A percentile compares a stretch with the other conserved stretches of the same genome.
These are phyloP conservation scores for Boletus tylopilopsis DNA, from an alignment of 768 basidiomycete genomes.

Conservation along the genomic window DNA sequence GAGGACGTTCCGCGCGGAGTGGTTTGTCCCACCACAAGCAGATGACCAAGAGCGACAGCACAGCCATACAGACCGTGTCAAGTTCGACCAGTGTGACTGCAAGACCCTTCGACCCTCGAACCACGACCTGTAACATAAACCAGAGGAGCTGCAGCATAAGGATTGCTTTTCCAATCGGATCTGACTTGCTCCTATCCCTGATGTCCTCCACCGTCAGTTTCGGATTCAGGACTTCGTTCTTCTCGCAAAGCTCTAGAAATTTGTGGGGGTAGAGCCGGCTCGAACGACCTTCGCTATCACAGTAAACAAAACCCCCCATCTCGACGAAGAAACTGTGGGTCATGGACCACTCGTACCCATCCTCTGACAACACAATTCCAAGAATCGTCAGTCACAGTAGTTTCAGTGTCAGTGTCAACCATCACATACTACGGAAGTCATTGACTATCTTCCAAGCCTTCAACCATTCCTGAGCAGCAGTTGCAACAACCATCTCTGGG, in stretches of 20 bases:
- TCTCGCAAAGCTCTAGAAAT: neutral
- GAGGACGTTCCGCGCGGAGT: neutral
- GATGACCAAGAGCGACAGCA: neutral
- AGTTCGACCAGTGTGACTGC: slow-evolving; percentile 1
- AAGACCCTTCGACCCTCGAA: neutral
- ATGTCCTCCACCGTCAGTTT: neutral
- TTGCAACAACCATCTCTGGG: neutral
- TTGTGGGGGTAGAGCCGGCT: neutral
- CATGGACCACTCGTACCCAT: neutral
- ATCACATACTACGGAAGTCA: neutral
- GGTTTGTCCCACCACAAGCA: slow-evolving; percentile 6
- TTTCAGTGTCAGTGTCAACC: neutral
- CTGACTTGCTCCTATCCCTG: slow-evolving; percentile 1
- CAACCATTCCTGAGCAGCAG: neutral
- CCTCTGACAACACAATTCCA: neutral
- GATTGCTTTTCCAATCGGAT: neutral
- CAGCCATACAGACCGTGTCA: slow-evolving; percentile 2
- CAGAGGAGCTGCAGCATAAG: neutral
- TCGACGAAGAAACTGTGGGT: neutral
- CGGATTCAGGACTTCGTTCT: neutral
- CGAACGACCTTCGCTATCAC: too few species aligned
- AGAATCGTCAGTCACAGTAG: neutral
- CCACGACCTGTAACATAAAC: neutral
- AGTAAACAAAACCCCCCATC: neutral
- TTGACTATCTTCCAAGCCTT: neutral